Evolutionary conservation across 768 basidiomycete species (phyloP).

Genomic region (Leccinellum luteum): DNA sequence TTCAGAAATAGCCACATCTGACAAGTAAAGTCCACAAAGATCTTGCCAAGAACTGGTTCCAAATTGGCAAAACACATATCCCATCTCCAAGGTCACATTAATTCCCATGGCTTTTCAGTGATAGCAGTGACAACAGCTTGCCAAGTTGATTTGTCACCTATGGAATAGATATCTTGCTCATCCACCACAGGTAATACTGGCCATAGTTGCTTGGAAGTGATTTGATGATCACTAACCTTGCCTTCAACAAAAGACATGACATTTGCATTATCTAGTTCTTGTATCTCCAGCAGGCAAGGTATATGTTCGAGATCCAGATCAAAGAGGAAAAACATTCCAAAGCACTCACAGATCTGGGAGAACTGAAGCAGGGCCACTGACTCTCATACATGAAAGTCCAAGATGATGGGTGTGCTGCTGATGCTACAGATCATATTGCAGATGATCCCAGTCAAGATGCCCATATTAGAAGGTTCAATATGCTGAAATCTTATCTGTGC

Average conservation of each 20-base stretch:
- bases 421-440: slow-evolving; percentile 5
- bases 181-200: neutral
- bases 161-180: neutral
- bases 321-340: neutral
- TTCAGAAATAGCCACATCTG: slow-evolving; percentile 9
- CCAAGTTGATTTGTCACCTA: neutral
- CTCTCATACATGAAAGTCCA: neutral
- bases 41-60: neutral
- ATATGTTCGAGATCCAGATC: neutral
- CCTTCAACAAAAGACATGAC: neutral
- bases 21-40: slow-evolving; percentile 2
- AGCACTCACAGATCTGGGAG: neutral
- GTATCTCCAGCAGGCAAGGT: neutral
- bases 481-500: neutral
- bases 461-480: slow-evolving; percentile 9
- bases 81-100: neutral
- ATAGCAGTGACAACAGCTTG: neutral
- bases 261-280: neutral
- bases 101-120: neutral
- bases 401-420: neutral
- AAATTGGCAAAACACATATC: neutral
- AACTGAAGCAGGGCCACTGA: neutral
- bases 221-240: neutral
- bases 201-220: neutral
- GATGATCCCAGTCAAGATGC: slow-evolving; percentile 5